Evolutionary conservation across 75 land plant species (phyloP), one percentile per base, ranked within the genome.

Genomic region (Sequoia sempervirens): DNA sequence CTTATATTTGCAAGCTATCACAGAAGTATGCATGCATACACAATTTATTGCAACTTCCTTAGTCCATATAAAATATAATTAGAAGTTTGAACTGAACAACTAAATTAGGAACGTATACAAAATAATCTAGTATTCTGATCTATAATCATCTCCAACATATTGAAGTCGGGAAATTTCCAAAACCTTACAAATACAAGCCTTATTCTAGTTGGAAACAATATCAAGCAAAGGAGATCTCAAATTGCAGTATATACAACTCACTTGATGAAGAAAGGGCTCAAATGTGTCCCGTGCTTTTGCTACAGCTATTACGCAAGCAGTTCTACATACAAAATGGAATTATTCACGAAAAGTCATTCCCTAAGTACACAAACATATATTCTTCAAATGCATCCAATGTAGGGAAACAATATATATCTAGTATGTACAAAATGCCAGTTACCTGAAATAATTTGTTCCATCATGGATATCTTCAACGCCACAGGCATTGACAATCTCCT

Each of bases 381-480:
- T 45, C 37, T 38, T 15, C 23, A 76, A 75, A 15, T 37, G 12
- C 30, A 45, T 45, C 80, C 46, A 81, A 81, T 36, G 30, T 2
- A 46, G 20, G 28, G 17, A 18, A 64, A 75, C 80, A 37, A 34
- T 75, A 37, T 23, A 50, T 84, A 68, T 72, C 4, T 38, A 15
- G 23, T 86, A 68, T 72, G 0, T 38, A 15, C 7, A 40, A 61
- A 72, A 86, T 26, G 5, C 10, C 45, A 36, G 6, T 11, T 72
- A 97, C 99, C 99, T 97, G 70, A 95, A 97, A 84, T 97, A 97
- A 86, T 95, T 97, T 58, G 99, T 93, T 53, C 99, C 99, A 88
- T 97, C 99, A 86, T 97, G 99, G 80, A 94, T 92, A 86, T 97
- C 99, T 85, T 97, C 99, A 56, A 97, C 98, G 56, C 99, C 99